Evolutionary conservation across 805 yeast species (phyloP).

Genomic region (Monosporozyma siamensis): DNA sequence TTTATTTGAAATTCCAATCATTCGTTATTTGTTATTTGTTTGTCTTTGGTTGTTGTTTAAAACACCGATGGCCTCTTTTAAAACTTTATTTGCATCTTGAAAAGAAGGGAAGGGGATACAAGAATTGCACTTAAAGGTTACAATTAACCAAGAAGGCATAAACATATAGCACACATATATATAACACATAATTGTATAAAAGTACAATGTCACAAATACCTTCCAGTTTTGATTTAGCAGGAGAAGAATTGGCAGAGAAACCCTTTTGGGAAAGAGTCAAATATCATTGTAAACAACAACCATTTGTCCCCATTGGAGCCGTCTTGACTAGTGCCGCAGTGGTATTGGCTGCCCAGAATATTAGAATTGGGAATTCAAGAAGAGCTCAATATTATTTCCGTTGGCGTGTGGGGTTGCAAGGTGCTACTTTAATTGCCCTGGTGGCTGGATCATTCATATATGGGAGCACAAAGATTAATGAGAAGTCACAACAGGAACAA

Average conservation of each 20-base stretch:
- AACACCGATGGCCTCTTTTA: too few species aligned
- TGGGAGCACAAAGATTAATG: slow-evolving; percentile 42
- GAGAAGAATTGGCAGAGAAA: slow-evolving; percentile 8
- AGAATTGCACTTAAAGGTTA: too few species aligned
- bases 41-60: too few species aligned
- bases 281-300: slow-evolving; percentile 70
- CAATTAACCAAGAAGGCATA: neutral
- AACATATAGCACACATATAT: neutral
- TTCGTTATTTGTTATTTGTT: too few species aligned
- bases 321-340: slow-evolving; percentile 76
- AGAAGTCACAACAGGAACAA: slow-evolving; percentile 38
- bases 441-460: slow-evolving; percentile 69
- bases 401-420: slow-evolving; percentile 84
- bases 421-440: slow-evolving; percentile 70
- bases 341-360: slow-evolving; percentile 63
- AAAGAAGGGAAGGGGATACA: too few species aligned
- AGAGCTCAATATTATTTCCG: slow-evolving; percentile 82
- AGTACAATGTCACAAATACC: slow-evolving; percentile 15
- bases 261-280: slow-evolving; percentile 34
- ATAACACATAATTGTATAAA: neutral
- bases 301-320: slow-evolving; percentile 79
- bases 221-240: slow-evolving; percentile 14
- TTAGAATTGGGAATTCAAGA: slow-evolving; percentile 59
- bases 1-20: too few species aligned
- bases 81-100: too few species aligned